Evolutionary conservation across 495 filamentous ascomycete species (phyloP).

Genomic region (Cairneyella variabilis): DNA sequence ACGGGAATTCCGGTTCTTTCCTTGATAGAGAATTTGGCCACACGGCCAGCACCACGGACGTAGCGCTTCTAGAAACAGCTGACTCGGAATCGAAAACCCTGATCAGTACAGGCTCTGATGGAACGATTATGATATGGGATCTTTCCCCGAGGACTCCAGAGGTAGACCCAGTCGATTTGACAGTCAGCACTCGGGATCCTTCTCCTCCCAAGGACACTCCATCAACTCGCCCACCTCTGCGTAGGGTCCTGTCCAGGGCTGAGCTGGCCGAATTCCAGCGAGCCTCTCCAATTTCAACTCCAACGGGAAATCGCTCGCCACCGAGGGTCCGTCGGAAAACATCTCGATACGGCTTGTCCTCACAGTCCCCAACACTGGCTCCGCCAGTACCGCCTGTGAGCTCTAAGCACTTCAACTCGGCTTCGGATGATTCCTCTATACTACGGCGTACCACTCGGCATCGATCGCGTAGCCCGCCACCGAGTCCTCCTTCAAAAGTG

Average conservation of each 20-base stretch:
- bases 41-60: slow-evolving; percentile 83
- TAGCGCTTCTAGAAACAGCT: slow-evolving; percentile 60
- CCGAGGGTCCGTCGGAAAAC: slow-evolving; percentile 53
- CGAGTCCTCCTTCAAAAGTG: slow-evolving; percentile 33
- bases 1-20: slow-evolving; percentile 68
- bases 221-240: slow-evolving; percentile 60
- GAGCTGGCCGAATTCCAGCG: slow-evolving; percentile 76
- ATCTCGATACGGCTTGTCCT: slow-evolving; percentile 23
- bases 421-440: slow-evolving; percentile 18
- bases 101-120: slow-evolving; percentile 76
- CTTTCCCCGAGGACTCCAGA: slow-evolving; percentile 44
- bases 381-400: slow-evolving; percentile 19
- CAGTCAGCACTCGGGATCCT: slow-evolving; percentile 32
- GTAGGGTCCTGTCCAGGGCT: slow-evolving; percentile 69
- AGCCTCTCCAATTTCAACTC: slow-evolving; percentile 47
- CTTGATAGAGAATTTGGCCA: slow-evolving; percentile 90
- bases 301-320: slow-evolving; percentile 56
- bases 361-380: slow-evolving; percentile 22
- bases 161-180: slow-evolving; percentile 18
- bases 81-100: slow-evolving; percentile 48
- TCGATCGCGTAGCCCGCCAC: slow-evolving; percentile 35
- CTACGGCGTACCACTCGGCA: slow-evolving; percentile 24
- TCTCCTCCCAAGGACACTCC: slow-evolving; percentile 38
- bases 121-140: slow-evolving; percentile 82
- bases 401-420: slow-evolving; percentile 19